Evolutionary conservation across 2,329 filamentous ascomycete genomes (phyloP).

Genomic region (Emmonsia crescens): DNA sequence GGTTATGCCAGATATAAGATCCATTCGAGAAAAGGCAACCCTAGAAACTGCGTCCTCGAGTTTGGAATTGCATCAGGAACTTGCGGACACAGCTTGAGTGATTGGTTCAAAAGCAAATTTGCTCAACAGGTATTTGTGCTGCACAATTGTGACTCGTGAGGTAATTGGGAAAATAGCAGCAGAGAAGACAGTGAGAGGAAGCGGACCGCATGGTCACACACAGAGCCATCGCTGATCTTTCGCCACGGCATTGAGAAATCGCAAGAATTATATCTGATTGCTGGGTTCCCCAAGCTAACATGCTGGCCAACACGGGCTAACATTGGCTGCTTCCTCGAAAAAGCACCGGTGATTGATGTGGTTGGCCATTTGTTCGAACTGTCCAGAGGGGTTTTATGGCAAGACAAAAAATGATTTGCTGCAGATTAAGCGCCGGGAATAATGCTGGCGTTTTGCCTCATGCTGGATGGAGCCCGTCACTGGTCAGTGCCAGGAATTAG

Average conservation of each 20-base stretch:
- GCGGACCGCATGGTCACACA: neutral
- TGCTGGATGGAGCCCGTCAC: neutral
- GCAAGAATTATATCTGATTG: neutral
- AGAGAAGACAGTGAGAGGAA: neutral
- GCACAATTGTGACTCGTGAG: neutral
- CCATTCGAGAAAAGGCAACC: neutral
- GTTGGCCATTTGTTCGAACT: slow-evolving; percentile 1
- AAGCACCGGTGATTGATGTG: neutral
- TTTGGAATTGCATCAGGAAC: neutral
- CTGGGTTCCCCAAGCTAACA: neutral
- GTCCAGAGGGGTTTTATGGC: neutral
- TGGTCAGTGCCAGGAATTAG: neutral
- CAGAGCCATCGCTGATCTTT: neutral
- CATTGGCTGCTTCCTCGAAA: neutral
- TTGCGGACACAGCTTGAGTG: neutral
- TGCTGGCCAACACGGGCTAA: neutral
- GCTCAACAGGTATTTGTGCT: neutral
- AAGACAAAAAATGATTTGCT: slow-evolving; percentile 9
- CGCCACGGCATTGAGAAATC: neutral
- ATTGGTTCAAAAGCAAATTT: neutral
- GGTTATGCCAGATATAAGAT: slow-evolving; percentile 1
- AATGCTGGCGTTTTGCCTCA: neutral
- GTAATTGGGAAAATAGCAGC: neutral
- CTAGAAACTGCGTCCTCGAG: neutral
- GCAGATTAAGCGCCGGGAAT: slow-evolving; percentile 9